These are phyloP conservation scores for Neurospora sp. DNA, from an alignment of 495 filamentous ascomycete genomes.

Conservation along the genomic window DNA sequence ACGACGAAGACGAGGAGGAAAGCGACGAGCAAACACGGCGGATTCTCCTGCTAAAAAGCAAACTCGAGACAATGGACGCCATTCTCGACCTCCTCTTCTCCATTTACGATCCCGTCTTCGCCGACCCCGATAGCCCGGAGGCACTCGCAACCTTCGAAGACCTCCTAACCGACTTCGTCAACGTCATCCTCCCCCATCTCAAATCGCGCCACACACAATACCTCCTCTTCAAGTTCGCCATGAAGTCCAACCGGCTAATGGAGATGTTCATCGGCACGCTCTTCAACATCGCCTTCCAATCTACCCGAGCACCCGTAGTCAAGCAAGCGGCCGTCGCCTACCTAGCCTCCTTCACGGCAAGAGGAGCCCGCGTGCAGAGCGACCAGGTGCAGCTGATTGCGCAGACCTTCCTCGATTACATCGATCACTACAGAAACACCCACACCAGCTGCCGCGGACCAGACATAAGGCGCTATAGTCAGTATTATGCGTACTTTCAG, in stretches of 20 bases:
- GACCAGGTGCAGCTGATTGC: conserved; percentile 69
- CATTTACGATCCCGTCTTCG: conserved; percentile 63
- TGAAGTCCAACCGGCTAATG: conserved; percentile 60
- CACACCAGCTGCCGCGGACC: conserved; percentile 64
- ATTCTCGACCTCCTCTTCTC: conserved; percentile 83
- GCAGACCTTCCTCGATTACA: conserved; percentile 58
- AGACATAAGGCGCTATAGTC: conserved; percentile 68
- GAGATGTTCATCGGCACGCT: conserved; percentile 75
- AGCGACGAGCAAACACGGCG: conserved; percentile 32
- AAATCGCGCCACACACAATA: conserved; percentile 26
- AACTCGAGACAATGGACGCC: conserved; percentile 85
- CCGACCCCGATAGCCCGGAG: conserved; percentile 36
- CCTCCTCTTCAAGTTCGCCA: conserved; percentile 82
- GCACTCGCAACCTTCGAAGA: conserved; percentile 52
- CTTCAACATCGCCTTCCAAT: conserved; percentile 46
- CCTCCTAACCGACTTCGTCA: conserved; percentile 70
- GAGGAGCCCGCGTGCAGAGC: conserved; percentile 69
- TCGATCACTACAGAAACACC: conserved; percentile 52
- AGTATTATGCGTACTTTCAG: conserved; percentile 85
- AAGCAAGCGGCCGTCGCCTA: conserved; percentile 86
- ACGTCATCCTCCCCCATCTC: conserved; percentile 62
- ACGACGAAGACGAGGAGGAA: conserved; percentile 38
- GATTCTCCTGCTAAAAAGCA: conserved; percentile 58
- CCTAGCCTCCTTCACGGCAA: conserved; percentile 72
- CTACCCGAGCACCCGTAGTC: conserved; percentile 51